Percentiles rank a stretch among this genome's conserved stretches.
Conservation (phyloP, 2,329 filamentous ascomycete genomes). For the Alternaria atra region DNA sequence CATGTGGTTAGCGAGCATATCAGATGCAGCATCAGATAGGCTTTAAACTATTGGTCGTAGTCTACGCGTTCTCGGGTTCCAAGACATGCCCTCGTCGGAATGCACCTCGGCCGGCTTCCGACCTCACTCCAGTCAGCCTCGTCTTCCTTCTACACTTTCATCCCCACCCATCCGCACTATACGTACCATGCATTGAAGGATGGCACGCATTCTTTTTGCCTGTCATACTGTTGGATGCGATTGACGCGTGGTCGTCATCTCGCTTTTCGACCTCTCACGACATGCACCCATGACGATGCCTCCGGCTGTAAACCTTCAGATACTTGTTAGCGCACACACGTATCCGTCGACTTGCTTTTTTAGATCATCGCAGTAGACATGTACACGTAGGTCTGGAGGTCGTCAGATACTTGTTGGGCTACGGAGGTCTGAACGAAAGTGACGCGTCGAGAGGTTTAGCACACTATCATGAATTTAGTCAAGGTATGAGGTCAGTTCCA, state of each 20-base stretch:
- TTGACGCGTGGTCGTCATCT: not conserved
- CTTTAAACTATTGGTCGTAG: not conserved
- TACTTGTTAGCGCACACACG: not conserved
- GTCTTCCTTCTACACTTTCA: not conserved
- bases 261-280: not conserved
- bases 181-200: not conserved
- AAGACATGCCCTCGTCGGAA: constrained; percentile 2
- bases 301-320: not conserved
- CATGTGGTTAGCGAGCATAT: not conserved
- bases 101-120: constrained; percentile 1
- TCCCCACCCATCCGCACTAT: not conserved
- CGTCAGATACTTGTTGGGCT: not conserved
- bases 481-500: not conserved
- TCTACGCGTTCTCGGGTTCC: not conserved
- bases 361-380: not conserved
- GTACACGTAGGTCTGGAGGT: not conserved
- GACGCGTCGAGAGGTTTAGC: not conserved
- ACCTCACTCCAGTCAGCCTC: not conserved
- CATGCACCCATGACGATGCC: not conserved
- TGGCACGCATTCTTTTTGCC: not conserved
- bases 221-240: not conserved
- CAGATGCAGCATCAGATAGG: not conserved
- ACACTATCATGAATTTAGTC: not conserved
- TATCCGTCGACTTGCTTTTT: not conserved
- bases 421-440: not conserved